Percentiles rank a stretch among this genome's conserved stretches.
Conservation (phyloP, 139 green algal genomes). For the Chlorella sp. region DNA sequence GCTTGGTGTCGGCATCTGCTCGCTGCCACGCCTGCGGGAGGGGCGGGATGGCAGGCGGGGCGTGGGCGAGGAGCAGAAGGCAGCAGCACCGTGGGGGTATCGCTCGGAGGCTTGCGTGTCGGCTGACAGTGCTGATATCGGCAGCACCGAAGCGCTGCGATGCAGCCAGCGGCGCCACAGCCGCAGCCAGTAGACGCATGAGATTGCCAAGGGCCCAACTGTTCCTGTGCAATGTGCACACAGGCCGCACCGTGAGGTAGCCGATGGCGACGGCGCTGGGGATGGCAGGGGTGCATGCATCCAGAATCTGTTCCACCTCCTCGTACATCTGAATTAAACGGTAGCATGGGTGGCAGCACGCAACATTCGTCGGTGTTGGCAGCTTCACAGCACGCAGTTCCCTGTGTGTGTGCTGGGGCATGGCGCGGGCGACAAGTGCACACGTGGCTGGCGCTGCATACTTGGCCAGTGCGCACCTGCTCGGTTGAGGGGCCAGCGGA, state of each 20-base stretch:
- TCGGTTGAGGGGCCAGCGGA: background rate
- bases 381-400: too few species aligned
- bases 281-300: background rate
- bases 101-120: too few species aligned
- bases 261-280: background rate
- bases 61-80: background rate
- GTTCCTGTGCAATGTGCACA: background rate
- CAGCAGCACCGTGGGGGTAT: background rate
- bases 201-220: too few species aligned
- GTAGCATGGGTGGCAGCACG: too few species aligned
- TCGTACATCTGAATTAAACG: slow-evolving; percentile 6
- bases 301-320: slow-evolving; percentile 17
- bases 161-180: too few species aligned
- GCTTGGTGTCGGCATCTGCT: background rate
- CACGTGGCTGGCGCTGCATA: too few species aligned
- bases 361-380: too few species aligned
- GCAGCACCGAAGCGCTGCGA: background rate
- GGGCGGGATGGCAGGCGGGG: background rate
- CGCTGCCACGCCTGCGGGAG: slow-evolving; percentile 8
- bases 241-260: background rate
- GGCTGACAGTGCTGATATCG: too few species aligned
- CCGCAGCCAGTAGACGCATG: too few species aligned
- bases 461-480: background rate
- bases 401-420: too few species aligned
- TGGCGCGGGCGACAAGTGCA: too few species aligned